Evolutionary conservation across 345 rosid genomes (phyloP), one percentile per base, ranked within the genome.

Genomic region (Acer negundo): DNA sequence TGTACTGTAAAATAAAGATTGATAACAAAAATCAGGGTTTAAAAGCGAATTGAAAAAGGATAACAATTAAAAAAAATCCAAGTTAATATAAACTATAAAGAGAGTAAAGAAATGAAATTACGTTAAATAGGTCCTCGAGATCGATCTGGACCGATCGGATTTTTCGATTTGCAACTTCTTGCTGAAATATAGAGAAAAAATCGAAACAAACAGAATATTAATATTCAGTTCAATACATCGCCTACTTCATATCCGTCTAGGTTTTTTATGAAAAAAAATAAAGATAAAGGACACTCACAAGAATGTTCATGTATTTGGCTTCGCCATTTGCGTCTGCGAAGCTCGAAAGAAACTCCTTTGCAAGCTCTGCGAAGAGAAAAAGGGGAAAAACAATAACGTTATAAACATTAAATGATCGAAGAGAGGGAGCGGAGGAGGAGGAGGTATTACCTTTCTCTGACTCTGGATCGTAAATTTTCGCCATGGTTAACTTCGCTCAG

Each of bases 111-210:
- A 2, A 63, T 49, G 69, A 64, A 85, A 77, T 86, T 87, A 96
- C 99, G 77, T 90, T 93, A 67, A 85, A 75, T 24, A 94, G 77
- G 84, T 96, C 99, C 62, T 87, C 94, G 20, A 96, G 90, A 53
- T 91, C 97, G 49, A 96, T 85, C 82, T 92, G 93, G 55, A 96
- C 83, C 6, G 97, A 89, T 22, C 93, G 92, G 79, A 67, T 80
- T 89, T 88, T 94, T 62, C 87, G 89, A 68, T 96, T 96, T 5
- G 98, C 91, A 40, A 91, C 97, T 61, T 94, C 92, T 92, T 91
- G 98, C 99, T 96, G 86, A 65, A 77, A 79, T 10, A 26, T 64
- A 47, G 63, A 79, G 35, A 66, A 40, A 26, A 44, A 24, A 67
- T 56, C 42, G 55, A 65, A 65, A 55, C 47, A 72, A 56, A 38